Percentiles rank a stretch among this genome's conserved stretches.
Conservation (phyloP, 169 alveolate genomes). For the Cryptosporidium ubiquitum region DNA sequence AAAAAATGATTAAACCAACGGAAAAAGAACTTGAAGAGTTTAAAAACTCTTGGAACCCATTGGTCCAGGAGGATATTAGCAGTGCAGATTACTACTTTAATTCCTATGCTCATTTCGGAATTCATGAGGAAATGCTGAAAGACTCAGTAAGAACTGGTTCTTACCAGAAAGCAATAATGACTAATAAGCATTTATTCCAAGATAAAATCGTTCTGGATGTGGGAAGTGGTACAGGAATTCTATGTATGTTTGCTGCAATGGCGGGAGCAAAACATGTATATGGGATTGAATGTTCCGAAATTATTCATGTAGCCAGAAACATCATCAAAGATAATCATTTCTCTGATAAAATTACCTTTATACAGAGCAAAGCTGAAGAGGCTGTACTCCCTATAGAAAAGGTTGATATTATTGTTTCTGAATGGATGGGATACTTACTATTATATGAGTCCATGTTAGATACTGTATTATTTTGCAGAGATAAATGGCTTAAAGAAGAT, state of each 20-base stretch:
- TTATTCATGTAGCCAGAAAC: conserved; percentile 91
- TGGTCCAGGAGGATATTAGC: conserved; percentile 74
- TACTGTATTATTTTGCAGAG: conserved; percentile 95
- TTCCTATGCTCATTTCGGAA: conserved; percentile 95
- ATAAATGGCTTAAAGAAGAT: conserved; percentile 93
- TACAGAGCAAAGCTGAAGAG: conserved; percentile 97
- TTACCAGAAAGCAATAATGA: conserved; percentile 93
- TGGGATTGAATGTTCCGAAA: conserved; percentile 97
- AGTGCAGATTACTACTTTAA: conserved; percentile 94
- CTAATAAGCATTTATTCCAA: conserved; percentile 91
- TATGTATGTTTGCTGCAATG: conserved; percentile 95
- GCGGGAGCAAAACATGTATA: conserved; percentile 98
- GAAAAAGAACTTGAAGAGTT: conserved; percentile 46
- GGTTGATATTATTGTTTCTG: conserved; percentile 97
- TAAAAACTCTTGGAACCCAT: conserved; percentile 62
- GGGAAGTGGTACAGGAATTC: conserved; percentile 99
- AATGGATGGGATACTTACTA: conserved; percentile 99
- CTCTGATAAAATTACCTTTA: conserved; percentile 90
- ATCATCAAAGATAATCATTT: conserved; percentile 91
- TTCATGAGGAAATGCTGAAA: conserved; percentile 98
- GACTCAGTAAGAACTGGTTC: conserved; percentile 95
- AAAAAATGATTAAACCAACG: conserved; percentile 19
- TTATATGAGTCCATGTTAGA: conserved; percentile 97
- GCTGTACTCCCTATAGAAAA: conserved; percentile 92
- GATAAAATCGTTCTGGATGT: conserved; percentile 97